Evolutionary conservation across 306 rosid genomes (phyloP), one percentile per base, ranked within the genome.

Genomic region (Crataegus laevigata): DNA sequence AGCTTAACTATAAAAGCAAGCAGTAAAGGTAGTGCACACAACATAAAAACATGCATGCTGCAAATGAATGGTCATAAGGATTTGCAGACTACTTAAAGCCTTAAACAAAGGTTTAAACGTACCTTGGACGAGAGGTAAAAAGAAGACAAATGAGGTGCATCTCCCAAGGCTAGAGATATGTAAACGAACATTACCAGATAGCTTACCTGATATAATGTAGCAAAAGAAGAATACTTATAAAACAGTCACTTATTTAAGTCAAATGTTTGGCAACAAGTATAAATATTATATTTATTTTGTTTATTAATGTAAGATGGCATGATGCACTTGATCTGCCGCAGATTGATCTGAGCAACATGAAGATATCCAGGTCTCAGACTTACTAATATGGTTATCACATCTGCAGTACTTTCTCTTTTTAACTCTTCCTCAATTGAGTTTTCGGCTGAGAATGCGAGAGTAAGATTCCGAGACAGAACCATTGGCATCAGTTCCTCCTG

Each of bases 351-450:
- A 62, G 42, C 57, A 54, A 75, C 79, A 60, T 45, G 25, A 72
- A 60, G 74, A 78, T 40, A 63, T 14, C 55, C 34, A 59, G 21
- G 64, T 51, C 75, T 28, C 28, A 45, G 76, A 73, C 93, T 82
- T 89, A 93, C 97, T 2, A 88, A 83, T 83, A 94, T 90, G 72
- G 98, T 94, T 73, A 94, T 72, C 72, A 91, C 88, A 85, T 94
- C 98, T 71, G 98, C 98, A 8, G 97, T 88, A 85, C 98, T 94
- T 81, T 94, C 98, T 82, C 98, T 90, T 87, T 94, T 94, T 65
- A 94, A 45, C 85, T 94, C 98, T 73, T 91, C 98, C 87, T 94
- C 98, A 36, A 94, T 87, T 75, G 98, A 94, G 82, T 94, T 91
- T 84, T 94, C 98, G 0, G 94, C 40, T 11, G 97, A 94, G 88